phyloP scores from a whole-genome alignment of 768 basidiomycete species.

The Amyloporia xantha region DNA sequence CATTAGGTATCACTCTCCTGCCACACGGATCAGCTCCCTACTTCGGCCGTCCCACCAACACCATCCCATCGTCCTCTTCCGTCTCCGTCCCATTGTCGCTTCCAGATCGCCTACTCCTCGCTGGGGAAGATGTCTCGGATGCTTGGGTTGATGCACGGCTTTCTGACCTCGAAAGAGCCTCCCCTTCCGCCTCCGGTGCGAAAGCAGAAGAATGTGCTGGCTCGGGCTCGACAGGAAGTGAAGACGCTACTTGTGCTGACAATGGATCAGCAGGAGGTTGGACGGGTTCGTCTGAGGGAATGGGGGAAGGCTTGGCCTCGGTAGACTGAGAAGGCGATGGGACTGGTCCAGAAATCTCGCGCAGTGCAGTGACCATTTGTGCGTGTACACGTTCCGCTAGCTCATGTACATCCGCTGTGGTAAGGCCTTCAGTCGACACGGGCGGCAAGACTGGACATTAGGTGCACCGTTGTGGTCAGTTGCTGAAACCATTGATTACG shows the following conservation, averaged over 20 bases:
- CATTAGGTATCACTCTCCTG: too few species aligned
- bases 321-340: conserved; percentile 21
- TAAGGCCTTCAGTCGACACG: conserved; percentile 67
- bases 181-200: conserved; percentile 7
- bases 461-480: too few species aligned
- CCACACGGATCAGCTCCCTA: too few species aligned
- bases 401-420: conserved; percentile 58
- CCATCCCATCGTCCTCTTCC: conserved; percentile 82
- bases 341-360: conserved; percentile 64
- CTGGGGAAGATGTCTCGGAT: conserved; percentile 22
- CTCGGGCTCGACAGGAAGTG: conserved; percentile 6
- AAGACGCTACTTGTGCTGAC: neutral
- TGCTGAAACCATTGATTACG: neutral
- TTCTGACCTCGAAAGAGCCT: conserved; percentile 15
- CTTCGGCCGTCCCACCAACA: conserved; percentile 60
- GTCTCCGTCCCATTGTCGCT: conserved; percentile 70
- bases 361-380: conserved; percentile 72
- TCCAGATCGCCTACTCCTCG: conserved; percentile 32
- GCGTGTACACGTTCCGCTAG: conserved; percentile 64
- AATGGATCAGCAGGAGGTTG: neutral
- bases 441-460: conserved; percentile 76
- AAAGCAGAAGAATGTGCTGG: conserved; percentile 1
- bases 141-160: conserved; percentile 26
- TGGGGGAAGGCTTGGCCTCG: conserved; percentile 1
- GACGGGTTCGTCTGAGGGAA: neutral